Conservation (phyloP, 2,329 filamentous ascomycete species). For the Pseudocercospora fijiensis region DNA sequence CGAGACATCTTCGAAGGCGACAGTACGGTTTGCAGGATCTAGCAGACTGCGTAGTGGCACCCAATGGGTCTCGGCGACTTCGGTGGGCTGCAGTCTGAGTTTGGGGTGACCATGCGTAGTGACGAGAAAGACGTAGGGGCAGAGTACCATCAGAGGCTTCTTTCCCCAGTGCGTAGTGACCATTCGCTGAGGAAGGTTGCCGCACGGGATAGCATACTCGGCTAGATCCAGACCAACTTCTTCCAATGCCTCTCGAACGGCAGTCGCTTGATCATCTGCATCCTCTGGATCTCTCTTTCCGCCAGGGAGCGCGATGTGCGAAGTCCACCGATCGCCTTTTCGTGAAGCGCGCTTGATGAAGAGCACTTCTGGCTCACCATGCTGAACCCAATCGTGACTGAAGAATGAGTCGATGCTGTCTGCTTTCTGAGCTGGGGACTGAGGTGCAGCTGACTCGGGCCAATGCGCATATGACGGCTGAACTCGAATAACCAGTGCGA, state of each 20-base stretch:
- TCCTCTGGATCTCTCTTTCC: conserved; percentile 66
- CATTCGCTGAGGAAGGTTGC: conserved; percentile 64
- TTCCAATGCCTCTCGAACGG: conserved; percentile 63
- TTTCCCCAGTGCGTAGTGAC: conserved; percentile 68
- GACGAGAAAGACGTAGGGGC: conserved; percentile 65
- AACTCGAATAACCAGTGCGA: conserved; percentile 64
- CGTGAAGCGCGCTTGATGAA: conserved; percentile 69
- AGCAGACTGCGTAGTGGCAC: conserved; percentile 63
- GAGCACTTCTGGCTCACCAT: conserved; percentile 66
- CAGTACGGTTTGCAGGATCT: conserved; percentile 59
- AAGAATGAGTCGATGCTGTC: conserved; percentile 58
- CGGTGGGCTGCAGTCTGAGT: conserved; percentile 64
- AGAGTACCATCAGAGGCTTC: conserved; percentile 64
- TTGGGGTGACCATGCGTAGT: conserved; percentile 57
- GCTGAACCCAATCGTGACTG: conserved; percentile 61
- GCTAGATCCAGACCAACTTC: conserved; percentile 62
- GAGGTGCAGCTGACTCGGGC: conserved; percentile 37
- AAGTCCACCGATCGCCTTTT: conserved; percentile 66
- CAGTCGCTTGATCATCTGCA: conserved; percentile 60
- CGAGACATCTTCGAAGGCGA: conserved; percentile 63
- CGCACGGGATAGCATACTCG: conserved; percentile 47
- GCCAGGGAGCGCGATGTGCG: conserved; percentile 67
- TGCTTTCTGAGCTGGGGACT: conserved; percentile 28
- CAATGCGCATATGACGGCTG: conserved; percentile 58
- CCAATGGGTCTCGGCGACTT: conserved; percentile 69